Evolutionary conservation across 2,329 filamentous ascomycete genomes (phyloP).

Genomic region (Botrytis paeoniae): DNA sequence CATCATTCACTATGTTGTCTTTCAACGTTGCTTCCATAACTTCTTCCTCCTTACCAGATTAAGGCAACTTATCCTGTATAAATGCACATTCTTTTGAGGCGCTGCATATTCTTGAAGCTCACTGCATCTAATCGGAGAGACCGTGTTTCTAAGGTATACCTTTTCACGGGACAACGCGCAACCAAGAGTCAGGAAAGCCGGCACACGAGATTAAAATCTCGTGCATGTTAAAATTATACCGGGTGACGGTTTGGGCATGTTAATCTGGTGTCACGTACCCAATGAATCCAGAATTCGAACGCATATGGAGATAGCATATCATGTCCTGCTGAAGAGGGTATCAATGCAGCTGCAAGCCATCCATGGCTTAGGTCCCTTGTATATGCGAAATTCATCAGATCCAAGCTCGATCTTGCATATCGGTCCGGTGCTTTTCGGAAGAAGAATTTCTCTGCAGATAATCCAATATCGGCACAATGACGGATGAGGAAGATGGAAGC

Average conservation of each 20-base stretch:
- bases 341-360: conserved; percentile 13
- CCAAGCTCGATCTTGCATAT: conserved; percentile 15
- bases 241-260: not conserved
- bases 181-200: not conserved
- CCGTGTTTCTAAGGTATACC: conserved; percentile 10
- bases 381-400: not conserved
- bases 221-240: not conserved
- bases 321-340: conserved; percentile 17
- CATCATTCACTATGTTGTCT: not conserved
- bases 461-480: not conserved
- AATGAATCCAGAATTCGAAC: not conserved
- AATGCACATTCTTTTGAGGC: not conserved
- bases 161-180: not conserved
- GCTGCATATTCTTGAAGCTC: conserved; percentile 1
- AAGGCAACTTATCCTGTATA: not conserved
- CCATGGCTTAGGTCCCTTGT: not conserved
- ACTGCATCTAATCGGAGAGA: conserved; percentile 17
- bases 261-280: not conserved
- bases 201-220: not conserved
- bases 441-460: not conserved
- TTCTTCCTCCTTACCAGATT: not conserved
- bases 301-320: conserved; percentile 2
- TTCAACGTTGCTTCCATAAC: not conserved
- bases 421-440: conserved; percentile 5
- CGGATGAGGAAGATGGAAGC: conserved; percentile 3